phyloP scores from a whole-genome alignment of 768 basidiomycete genomes.

The Termitomyces sp. region DNA sequence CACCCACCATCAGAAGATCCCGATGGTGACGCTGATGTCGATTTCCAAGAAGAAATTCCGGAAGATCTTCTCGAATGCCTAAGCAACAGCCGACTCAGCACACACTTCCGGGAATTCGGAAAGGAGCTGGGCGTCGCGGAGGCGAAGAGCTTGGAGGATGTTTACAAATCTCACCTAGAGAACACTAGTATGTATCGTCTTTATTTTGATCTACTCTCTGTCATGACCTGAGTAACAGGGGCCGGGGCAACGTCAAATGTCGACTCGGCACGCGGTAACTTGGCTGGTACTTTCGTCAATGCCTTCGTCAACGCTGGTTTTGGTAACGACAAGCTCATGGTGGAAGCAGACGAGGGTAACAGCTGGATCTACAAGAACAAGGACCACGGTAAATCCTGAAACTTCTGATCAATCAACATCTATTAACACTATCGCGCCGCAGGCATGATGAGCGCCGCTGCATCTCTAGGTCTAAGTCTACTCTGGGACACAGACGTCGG shows the following conservation, averaged over 20 bases:
- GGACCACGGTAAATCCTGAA: slow-evolving; percentile 72
- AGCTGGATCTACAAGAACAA: slow-evolving; percentile 99
- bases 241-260: slow-evolving; percentile 69
- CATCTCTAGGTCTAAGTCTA: slow-evolving; percentile 88
- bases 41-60: slow-evolving; percentile 60
- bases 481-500: slow-evolving; percentile 97
- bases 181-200: slow-evolving; percentile 58
- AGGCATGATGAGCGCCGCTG: slow-evolving; percentile 97
- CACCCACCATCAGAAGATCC: slow-evolving; percentile 51
- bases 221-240: slow-evolving; percentile 33
- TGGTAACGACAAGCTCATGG: slow-evolving; percentile 98
- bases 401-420: neutral
- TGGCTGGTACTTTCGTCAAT: slow-evolving; percentile 97
- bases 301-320: slow-evolving; percentile 99
- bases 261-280: slow-evolving; percentile 90
- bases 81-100: slow-evolving; percentile 80
- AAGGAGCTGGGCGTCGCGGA: slow-evolving; percentile 91
- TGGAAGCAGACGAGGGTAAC: slow-evolving; percentile 91
- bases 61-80: slow-evolving; percentile 85
- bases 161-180: slow-evolving; percentile 96
- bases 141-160: slow-evolving; percentile 90
- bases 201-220: neutral
- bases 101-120: slow-evolving; percentile 86
- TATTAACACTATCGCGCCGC: neutral
- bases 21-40: slow-evolving; percentile 52